These are phyloP conservation scores for Lentinula sp. DNA, from an alignment of 768 basidiomycete genomes.

Conservation along the genomic window DNA sequence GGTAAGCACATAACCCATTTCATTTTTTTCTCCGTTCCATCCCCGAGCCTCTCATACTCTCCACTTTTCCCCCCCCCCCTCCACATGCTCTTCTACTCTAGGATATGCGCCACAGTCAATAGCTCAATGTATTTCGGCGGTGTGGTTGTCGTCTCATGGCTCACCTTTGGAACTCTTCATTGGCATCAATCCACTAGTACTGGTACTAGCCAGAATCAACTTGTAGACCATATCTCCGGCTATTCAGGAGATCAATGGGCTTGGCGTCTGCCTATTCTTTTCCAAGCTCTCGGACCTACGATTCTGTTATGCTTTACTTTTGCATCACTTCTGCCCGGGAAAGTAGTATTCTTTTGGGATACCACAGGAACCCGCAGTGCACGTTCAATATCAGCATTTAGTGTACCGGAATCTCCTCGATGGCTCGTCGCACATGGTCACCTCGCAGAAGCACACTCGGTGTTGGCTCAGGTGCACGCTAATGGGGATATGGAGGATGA, in stretches of 20 bases:
- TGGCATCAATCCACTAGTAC: neutral
- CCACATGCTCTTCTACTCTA: neutral
- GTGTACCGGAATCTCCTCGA: neutral
- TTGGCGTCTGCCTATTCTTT: constrained; percentile 1
- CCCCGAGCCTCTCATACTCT: neutral
- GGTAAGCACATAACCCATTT: neutral
- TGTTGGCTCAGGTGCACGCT: neutral
- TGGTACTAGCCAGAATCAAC: neutral
- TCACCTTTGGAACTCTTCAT: neutral
- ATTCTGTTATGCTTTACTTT: constrained; percentile 1
- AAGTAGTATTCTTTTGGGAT: too few species aligned
- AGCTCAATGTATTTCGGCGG: constrained; percentile 5
- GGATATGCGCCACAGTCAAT: constrained; percentile 4
- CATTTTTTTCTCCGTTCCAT: neutral
- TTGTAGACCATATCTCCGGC: neutral
- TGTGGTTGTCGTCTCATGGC: constrained; percentile 1
- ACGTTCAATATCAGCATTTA: neutral
- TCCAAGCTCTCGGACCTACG: constrained; percentile 1
- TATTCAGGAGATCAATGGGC: constrained; percentile 4
- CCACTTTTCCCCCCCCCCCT: neutral
- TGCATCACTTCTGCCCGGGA: neutral
- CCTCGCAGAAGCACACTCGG: neutral
- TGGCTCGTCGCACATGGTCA: neutral
- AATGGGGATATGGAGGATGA: neutral
- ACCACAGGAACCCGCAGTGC: neutral